A percentile compares a stretch with the other conserved stretches of the same genome.
phyloP scores from a whole-genome alignment of 805 yeast genomes.

The Metschnikowia santaceciliae region DNA sequence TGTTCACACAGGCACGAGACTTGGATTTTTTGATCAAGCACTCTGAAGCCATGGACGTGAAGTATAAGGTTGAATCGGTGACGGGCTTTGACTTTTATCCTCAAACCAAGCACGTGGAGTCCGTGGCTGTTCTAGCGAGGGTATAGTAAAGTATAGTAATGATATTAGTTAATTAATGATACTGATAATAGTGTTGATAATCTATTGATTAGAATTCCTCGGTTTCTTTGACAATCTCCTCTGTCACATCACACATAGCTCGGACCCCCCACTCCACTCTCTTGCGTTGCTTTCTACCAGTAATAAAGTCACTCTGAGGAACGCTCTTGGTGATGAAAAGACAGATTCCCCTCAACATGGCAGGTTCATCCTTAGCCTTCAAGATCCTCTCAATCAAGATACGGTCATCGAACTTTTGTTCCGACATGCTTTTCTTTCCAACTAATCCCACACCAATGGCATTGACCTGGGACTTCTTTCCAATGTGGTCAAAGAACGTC shows the following conservation, averaged over 20 bases:
- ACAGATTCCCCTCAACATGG: conserved; percentile 63
- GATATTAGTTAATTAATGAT: too few species aligned
- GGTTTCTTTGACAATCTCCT: conserved; percentile 30
- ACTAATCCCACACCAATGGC: conserved; percentile 41
- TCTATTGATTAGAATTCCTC: background rate
- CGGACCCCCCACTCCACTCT: conserved; percentile 69
- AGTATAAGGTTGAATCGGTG: conserved; percentile 20
- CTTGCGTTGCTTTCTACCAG: conserved; percentile 50
- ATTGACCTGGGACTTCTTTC: conserved; percentile 54
- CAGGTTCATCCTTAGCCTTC: conserved; percentile 55
- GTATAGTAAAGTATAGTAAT: too few species aligned
- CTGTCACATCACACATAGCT: conserved; percentile 50
- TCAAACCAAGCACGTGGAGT: conserved; percentile 57
- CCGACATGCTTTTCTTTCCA: conserved; percentile 26
- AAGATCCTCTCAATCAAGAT: conserved; percentile 45
- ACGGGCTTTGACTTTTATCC: conserved; percentile 49
- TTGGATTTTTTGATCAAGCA: conserved; percentile 26
- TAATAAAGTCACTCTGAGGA: conserved; percentile 42
- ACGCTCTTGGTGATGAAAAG: conserved; percentile 52
- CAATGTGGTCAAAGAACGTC: conserved; percentile 61
- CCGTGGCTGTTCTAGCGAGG: conserved; percentile 43
- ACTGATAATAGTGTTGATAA: background rate
- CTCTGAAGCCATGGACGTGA: conserved; percentile 12
- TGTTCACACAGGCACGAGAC: conserved; percentile 44
- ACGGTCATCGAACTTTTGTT: conserved; percentile 45